Base-by-base conservation (phyloP, 805 yeast genomes). In the Wickerhamiella dianesei region DNA sequence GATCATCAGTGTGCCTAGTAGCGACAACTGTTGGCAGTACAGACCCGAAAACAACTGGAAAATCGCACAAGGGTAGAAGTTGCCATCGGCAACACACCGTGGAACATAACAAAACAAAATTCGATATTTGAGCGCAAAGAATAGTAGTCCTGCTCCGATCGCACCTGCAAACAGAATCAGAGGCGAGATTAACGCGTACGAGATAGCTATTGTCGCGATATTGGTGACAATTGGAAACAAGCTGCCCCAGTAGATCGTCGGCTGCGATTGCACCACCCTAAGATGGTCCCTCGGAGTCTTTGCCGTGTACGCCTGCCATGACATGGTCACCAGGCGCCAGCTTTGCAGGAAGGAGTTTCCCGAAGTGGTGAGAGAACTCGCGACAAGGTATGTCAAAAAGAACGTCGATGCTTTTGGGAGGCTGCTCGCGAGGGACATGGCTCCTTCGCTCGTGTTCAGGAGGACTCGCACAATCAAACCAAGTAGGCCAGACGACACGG, bases 341-440 rank as follows among this genome's bases (percentile, higher is more conserved):
- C 76, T 64, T 56, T 82, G 79, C 36, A 87, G 57, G 37, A 88
- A 68, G 50, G 77, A 77, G 48, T 76, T 77, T 0, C 95, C 95
- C 51, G 81, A 75, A 46, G 82, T 76, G 1, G 88, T 75, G 47
- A 87, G 65, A 0, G 94, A 89, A 62, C 82, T 79, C 32, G 87
- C 68, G 0, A 84, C 64, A 36, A 86, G 66, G 57, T 80, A 85
- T 2, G 88, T 82, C 60, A 80, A 80, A 64, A 87, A 88, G 58
- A 88, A 87, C 40, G 80, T 83, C 1, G 95, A 80, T 20, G 94
- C 82, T 57, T 82, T 82, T 0, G 96, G 95, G 35, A 88, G 68
- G 55, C 86, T 83, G 13, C 73, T 71, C 0, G 95, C 95, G 20
- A 86, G 67, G 0, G 84, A 75, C 0, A 79, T 75, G 4, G 59